These are phyloP conservation scores for Coprinellus aureogranulatus DNA, from an alignment of 768 basidiomycete genomes.

Conservation along the genomic window DNA sequence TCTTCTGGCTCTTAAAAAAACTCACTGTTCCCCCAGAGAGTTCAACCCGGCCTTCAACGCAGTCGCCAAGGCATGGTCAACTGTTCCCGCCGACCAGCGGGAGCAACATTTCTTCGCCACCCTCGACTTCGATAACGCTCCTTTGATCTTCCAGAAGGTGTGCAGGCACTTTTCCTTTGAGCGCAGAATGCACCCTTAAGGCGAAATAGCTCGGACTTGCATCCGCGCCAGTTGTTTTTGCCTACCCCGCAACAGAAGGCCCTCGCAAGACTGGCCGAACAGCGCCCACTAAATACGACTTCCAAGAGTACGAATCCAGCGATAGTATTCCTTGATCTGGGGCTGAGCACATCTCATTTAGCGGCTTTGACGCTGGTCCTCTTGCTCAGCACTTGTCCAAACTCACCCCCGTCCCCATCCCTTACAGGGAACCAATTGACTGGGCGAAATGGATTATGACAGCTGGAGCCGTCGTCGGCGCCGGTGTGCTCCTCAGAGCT, in stretches of 20 bases:
- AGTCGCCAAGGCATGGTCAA: conserved; percentile 82
- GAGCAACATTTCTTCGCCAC: conserved; percentile 90
- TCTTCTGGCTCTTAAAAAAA: background rate
- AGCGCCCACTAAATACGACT: conserved; percentile 70
- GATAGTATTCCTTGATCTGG: background rate
- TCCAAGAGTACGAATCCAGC: conserved; percentile 53
- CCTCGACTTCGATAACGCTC: conserved; percentile 80
- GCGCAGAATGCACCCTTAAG: background rate
- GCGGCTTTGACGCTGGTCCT: conserved; percentile 79
- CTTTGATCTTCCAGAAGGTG: conserved; percentile 79
- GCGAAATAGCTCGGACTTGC: conserved; percentile 65
- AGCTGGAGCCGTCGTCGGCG: conserved; percentile 43
- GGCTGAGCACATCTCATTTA: conserved; percentile 28
- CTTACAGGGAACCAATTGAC: conserved; percentile 77
- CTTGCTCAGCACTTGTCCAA: conserved; percentile 73
- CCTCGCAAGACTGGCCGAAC: conserved; percentile 48
- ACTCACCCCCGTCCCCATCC: conserved; percentile 77
- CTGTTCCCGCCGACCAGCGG: conserved; percentile 55
- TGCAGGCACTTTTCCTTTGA: background rate
- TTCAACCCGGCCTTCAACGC: conserved; percentile 83
- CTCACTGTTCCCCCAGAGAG: conserved; percentile 49
- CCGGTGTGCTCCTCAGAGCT: conserved; percentile 55
- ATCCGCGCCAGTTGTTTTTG: conserved; percentile 81
- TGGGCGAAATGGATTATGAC: conserved; percentile 57
- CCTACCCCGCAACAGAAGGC: conserved; percentile 72